Base-by-base conservation (phyloP, 2,329 filamentous ascomycete species). In the Botrytis pseudocinerea region DNA sequence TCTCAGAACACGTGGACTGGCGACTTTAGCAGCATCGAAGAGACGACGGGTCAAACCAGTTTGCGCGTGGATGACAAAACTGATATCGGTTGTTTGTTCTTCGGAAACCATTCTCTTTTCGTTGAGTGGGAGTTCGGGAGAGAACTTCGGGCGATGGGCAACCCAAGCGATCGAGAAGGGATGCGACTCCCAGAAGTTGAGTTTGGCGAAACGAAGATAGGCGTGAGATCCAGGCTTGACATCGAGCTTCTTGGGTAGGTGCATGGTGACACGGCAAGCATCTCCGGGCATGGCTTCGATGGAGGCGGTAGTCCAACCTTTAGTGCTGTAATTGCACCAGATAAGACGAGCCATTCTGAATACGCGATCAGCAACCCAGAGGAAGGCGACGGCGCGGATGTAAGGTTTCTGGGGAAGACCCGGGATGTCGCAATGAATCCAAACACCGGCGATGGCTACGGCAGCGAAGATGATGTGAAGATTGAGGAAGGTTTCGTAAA, bases 401-500 rank as follows among this genome's bases (percentile, higher is more conserved):
- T 92, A 97, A 1, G 90, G 86, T 8, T 94, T 87, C 71, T 93
- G 90, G 22, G 88, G 82, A 46, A 94, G 84, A 6, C 85, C 82
- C 42, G 93, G 88, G 16, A 92, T 85, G 62, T 89, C 85, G 78
- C 93, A 90, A 84, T 98, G 96, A 54, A 95, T 85, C 87, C 91
- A 96, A 14, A 95, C 90, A 78, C 90, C 91, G 73, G 88, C 85
- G 69, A 98, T 88, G 65, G 86, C 85, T 71, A 93, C 80, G 51
- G 91, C 82, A 57, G 91, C 94, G 69, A 97, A 84, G 54, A 93
- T 82, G 77, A 97, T 94, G 83, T 98, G 96, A 44, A 92, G 83
- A 80, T 93, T 93, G 78, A 98, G 87, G 84, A 99, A 99, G 1
- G 94, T 97, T 84, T 99, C 96, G 84, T 99, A 99, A 81, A 97